These are phyloP conservation scores for Scenedesmus sp. DNA, from an alignment of 163 green algal species.

Conservation along the genomic window DNA sequence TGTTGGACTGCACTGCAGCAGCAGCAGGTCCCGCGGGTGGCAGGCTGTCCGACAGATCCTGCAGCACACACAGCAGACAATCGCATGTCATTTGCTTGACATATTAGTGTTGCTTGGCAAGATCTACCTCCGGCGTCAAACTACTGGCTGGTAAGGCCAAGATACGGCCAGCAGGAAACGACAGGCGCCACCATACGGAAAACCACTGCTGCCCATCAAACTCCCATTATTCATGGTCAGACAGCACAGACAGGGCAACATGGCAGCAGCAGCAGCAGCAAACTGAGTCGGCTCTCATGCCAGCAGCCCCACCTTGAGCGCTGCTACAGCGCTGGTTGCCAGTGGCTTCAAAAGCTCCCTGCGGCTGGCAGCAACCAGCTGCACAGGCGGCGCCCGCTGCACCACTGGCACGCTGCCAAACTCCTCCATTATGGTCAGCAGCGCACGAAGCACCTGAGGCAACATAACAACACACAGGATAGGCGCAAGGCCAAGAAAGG, in stretches of 20 bases:
- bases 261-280: background rate
- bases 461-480: background rate
- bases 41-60: conserved; percentile 5
- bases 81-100: too few species aligned
- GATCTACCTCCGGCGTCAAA: too few species aligned
- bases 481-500: background rate
- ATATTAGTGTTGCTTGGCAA: too few species aligned
- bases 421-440: background rate
- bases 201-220: background rate
- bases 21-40: background rate
- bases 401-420: background rate
- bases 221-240: background rate
- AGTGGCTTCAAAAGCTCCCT: background rate
- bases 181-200: too few species aligned
- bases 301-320: conserved; percentile 7
- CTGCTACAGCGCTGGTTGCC: background rate
- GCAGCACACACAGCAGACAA: background rate
- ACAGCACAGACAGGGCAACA: background rate
- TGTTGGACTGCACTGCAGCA: background rate
- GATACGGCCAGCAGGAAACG: too few species aligned
- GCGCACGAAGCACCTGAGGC: background rate
- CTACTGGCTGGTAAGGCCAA: too few species aligned
- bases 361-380: background rate
- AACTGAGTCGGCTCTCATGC: too few species aligned
- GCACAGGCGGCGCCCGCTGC: background rate